phyloP scores from a whole-genome alignment of 345 rosid species.

The Erodium maritimum region DNA sequence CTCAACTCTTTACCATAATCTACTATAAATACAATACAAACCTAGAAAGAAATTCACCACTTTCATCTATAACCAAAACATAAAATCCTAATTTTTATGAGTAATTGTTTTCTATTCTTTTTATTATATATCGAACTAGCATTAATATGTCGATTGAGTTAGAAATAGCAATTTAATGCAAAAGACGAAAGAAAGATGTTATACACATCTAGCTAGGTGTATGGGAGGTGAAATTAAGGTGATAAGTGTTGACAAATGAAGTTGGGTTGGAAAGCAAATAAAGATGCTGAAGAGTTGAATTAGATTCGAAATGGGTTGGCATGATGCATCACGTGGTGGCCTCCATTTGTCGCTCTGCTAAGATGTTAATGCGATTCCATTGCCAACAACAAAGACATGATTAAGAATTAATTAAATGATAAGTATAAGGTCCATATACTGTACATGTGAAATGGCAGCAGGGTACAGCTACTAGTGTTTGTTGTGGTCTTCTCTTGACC shows the following conservation, averaged over 20 bases:
- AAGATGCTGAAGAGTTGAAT: not conserved
- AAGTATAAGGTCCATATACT: not conserved
- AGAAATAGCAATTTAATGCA: too few species aligned
- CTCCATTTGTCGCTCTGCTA: not conserved
- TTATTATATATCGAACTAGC: too few species aligned
- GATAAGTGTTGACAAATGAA: not conserved
- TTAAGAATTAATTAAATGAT: too few species aligned
- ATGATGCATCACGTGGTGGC: not conserved
- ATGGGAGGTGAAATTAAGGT: not conserved
- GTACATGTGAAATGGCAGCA: not conserved
- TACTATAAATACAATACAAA: too few species aligned
- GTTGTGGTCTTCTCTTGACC: not conserved
- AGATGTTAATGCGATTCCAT: not conserved
- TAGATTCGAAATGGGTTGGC: not conserved
- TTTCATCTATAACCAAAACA: too few species aligned
- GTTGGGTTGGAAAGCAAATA: not conserved
- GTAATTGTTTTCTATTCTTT: too few species aligned
- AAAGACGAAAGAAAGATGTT: too few species aligned
- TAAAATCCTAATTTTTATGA: too few species aligned
- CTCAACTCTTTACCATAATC: too few species aligned
- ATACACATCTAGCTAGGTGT: too few species aligned
- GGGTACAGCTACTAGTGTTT: not conserved
- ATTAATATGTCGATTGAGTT: too few species aligned
- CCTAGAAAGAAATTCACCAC: too few species aligned
- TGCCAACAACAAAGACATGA: not conserved